Conservation (phyloP, 306 rosid species). For the Clitoria ternatea region DNA sequence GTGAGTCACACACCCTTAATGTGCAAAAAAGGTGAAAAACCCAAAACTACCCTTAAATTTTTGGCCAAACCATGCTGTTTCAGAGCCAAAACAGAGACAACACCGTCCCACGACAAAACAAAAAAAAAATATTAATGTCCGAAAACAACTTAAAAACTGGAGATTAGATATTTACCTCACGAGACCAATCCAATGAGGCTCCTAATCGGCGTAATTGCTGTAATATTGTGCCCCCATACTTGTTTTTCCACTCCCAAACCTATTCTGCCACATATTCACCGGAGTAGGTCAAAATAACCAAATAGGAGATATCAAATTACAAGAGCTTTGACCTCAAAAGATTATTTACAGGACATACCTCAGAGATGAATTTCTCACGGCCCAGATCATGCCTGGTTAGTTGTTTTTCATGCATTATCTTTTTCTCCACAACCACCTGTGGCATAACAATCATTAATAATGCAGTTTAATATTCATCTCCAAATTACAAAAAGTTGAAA, state of each 20-base stretch:
- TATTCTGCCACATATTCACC: slow-evolving; percentile 35
- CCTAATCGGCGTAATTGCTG: slow-evolving; percentile 84
- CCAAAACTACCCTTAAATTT: too few relatives aligned
- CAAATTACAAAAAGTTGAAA: too few relatives aligned
- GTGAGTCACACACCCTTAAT: too few relatives aligned
- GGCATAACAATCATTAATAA: neutral
- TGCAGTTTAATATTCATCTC: neutral
- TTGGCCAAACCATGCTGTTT: too few relatives aligned
- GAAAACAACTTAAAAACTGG: slow-evolving; percentile 5
- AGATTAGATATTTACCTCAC: slow-evolving; percentile 59
- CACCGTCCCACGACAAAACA: too few relatives aligned
- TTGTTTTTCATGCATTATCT: slow-evolving; percentile 73
- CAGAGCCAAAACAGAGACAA: too few relatives aligned
- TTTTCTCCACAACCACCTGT: slow-evolving; percentile 98
- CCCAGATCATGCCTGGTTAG: slow-evolving; percentile 86
- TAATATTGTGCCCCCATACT: slow-evolving; percentile 79
- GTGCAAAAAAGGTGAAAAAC: too few relatives aligned
- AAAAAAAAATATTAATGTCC: too few relatives aligned
- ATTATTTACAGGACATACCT: slow-evolving; percentile 49
- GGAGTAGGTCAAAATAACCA: neutral
- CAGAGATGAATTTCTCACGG: slow-evolving; percentile 65
- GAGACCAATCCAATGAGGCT: slow-evolving; percentile 96
- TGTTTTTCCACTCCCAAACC: slow-evolving; percentile 96
- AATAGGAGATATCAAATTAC: slow-evolving; percentile 1
- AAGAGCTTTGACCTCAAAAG: neutral